Percentiles rank a stretch among this genome's conserved stretches.
These are phyloP conservation scores for Cadophora sp. DNA, from an alignment of 2,329 filamentous ascomycete genomes.

Conservation along the genomic window DNA sequence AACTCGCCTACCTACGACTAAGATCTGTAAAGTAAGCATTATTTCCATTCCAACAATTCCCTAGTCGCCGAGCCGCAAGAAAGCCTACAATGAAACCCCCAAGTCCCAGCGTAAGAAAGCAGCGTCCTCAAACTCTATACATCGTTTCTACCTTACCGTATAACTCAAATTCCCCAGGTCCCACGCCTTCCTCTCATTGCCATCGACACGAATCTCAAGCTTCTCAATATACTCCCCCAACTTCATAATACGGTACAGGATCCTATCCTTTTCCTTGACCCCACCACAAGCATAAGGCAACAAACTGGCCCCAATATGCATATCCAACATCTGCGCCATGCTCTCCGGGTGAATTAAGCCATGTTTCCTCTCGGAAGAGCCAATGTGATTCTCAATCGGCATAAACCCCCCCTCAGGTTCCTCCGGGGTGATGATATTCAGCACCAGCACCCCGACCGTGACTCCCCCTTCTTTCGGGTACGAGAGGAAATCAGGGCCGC, in stretches of 20 bases:
- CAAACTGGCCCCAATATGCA: neutral
- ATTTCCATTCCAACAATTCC: neutral
- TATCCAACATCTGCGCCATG: neutral
- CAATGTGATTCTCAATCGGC: neutral
- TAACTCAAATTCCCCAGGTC: neutral
- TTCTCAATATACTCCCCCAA: neutral
- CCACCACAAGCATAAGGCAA: conserved; percentile 5
- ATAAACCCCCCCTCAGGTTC: neutral
- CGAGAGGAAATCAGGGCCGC: neutral
- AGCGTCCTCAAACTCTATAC: neutral
- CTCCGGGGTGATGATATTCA: neutral
- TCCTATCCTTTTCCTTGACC: neutral
- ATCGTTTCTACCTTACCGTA: neutral
- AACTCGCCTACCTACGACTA: neutral
- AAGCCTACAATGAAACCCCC: neutral
- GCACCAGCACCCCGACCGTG: neutral
- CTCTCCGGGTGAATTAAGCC: neutral
- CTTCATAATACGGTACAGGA: neutral
- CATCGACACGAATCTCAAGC: neutral
- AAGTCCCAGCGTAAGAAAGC: neutral
- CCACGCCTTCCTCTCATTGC: neutral
- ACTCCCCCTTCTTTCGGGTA: neutral
- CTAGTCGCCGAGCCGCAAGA: neutral
- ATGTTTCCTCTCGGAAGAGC: neutral
- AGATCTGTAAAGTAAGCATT: neutral